Percentiles rank a stretch among this genome's conserved stretches.
phyloP scores from a whole-genome alignment of 176 grass and related monocot genomes.

The Oryza australiensis region DNA sequence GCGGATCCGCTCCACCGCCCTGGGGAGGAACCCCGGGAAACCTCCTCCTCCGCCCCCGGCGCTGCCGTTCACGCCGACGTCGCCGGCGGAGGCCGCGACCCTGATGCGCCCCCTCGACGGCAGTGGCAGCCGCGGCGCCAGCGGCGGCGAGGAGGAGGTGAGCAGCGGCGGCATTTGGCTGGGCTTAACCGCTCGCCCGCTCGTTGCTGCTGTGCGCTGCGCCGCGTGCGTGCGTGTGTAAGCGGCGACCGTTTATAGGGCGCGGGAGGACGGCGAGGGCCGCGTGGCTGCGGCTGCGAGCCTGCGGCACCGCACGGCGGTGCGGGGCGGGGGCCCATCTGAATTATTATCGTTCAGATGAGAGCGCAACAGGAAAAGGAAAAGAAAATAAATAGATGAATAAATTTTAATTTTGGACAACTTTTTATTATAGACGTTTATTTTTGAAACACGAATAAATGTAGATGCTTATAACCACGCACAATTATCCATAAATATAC shows the following conservation, averaged over 20 bases:
- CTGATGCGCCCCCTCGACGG: slow-evolving; percentile 30
- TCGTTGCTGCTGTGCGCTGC: background rate
- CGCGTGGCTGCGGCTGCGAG: slow-evolving; percentile 5
- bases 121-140: background rate
- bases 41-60: background rate
- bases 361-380: too few species aligned
- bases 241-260: slow-evolving; percentile 11
- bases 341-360: too few species aligned
- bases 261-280: slow-evolving; percentile 12
- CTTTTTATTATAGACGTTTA: too few species aligned
- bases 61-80: background rate
- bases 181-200: background rate
- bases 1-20: slow-evolving; percentile 69
- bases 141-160: slow-evolving; percentile 19
- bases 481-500: too few species aligned
- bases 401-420: too few species aligned
- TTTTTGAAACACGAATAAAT: too few species aligned
- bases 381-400: too few species aligned
- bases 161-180: slow-evolving; percentile 41
- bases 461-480: too few species aligned
- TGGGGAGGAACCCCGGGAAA: slow-evolving; percentile 83
- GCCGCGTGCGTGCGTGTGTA: background rate
- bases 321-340: too few species aligned
- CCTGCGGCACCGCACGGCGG: too few species aligned
- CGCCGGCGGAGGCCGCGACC: slow-evolving; percentile 31